Conservation (phyloP, 345 rosid species). For the Eutrema yunnanense region DNA sequence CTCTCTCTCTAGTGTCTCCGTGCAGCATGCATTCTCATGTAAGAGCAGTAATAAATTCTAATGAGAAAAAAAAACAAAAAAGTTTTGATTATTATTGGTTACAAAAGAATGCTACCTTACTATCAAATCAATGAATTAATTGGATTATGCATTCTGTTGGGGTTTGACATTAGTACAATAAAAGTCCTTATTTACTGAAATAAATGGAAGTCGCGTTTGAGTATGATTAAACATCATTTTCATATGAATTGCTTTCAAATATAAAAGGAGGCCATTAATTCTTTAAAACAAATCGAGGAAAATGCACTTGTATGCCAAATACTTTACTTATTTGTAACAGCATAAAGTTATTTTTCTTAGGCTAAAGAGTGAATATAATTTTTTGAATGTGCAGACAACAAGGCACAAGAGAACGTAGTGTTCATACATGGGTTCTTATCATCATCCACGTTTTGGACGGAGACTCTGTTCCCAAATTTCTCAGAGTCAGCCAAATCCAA, state of each 20-base stretch:
- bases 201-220: neutral
- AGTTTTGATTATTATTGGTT: neutral
- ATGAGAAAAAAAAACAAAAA: neutral
- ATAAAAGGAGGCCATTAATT: neutral
- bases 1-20: conserved; percentile 6
- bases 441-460: conserved; percentile 95
- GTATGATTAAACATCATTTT: neutral
- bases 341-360: neutral
- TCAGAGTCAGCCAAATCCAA: conserved; percentile 55
- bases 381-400: conserved; percentile 24
- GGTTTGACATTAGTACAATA: neutral
- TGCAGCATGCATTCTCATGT: conserved; percentile 27
- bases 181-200: neutral
- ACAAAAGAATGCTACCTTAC: neutral
- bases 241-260: neutral
- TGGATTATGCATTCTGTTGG: neutral
- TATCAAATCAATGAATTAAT: neutral
- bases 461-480: conserved; percentile 90
- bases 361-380: neutral
- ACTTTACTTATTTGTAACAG: neutral
- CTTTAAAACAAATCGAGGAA: neutral
- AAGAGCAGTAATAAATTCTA: neutral
- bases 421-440: conserved; percentile 99
- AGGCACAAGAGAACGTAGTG: conserved; percentile 67
- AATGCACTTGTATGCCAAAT: neutral